Evolutionary conservation across 225 moss, liverwort and hornwort species (phyloP), one percentile per base, ranked within the genome.

Genomic region (Physcomitrellopsis africana): DNA sequence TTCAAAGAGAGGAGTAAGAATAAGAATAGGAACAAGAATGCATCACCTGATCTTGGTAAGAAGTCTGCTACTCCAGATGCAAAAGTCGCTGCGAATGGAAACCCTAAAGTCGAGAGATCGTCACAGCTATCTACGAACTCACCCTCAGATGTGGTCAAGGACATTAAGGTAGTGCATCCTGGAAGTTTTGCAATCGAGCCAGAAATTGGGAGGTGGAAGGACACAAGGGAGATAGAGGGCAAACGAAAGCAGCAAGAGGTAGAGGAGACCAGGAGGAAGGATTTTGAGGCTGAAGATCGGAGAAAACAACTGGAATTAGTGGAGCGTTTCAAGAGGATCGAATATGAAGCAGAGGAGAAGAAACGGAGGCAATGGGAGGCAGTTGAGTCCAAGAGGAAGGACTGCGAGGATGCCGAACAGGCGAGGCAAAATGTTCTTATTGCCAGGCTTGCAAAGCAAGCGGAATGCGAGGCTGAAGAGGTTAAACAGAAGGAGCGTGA

Each of bases 1-100:
- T 86, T 45, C 24, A 77, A 83, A 76, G 74, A 85, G 65, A 56
- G 80, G 57, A 67, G 72, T 47, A 84, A 86, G 73, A 81, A 61
- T 19, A 75, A 81, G 75, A 75, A 48, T 26, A 73, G 74, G 62
- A 51, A 57, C 2, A 65, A 61, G 32, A 37, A 37, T 37, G 32
- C 32, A 37, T 37, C 32, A 37, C 32, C 32, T 37, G 32, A 4
- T 17, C 32, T 37, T 37, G 4, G 32, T 37, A 67, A 48, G 69
- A 76, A 68, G 69, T 19, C 69, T 68, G 46, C 63, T 4, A 67
- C 71, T 43, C 52, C 86, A 3, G 78, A 75, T 11, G 37, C 57
- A 24, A 80, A 56, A 72, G 67, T 80, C 74, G 49, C 74, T 45
- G 61, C 51, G 23, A 87, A 87, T 65, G 87, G 87, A 80, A 77